Percentiles rank a stretch among this genome's conserved stretches.
Evolutionary conservation across 176 grass and related monocot genomes (phyloP).

Genomic region (Areca catechu): DNA sequence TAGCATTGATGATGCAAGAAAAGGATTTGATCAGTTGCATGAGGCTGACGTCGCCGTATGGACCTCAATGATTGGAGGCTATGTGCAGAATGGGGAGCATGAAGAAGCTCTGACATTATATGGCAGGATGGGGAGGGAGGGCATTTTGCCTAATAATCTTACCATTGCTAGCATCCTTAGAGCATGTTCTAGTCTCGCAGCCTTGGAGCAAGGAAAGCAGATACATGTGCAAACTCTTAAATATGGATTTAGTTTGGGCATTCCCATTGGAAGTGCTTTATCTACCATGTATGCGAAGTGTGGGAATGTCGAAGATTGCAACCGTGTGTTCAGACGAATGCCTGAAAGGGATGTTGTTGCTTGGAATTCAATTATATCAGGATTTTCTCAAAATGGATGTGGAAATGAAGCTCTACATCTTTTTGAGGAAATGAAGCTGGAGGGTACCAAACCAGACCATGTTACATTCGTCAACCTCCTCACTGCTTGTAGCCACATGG

Average conservation of each 20-base stretch:
- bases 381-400: constrained; percentile 64
- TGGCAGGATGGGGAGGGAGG: constrained; percentile 45
- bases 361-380: constrained; percentile 79
- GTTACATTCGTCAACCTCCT: constrained; percentile 70
- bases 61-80: constrained; percentile 55
- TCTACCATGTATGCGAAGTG: constrained; percentile 82
- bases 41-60: constrained; percentile 50
- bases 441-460: constrained; percentile 55
- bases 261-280: constrained; percentile 55
- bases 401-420: constrained; percentile 47
- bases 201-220: constrained; percentile 60
- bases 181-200: constrained; percentile 52
- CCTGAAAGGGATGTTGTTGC: constrained; percentile 50
- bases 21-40: constrained; percentile 47
- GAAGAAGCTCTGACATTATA: constrained; percentile 57
- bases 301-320: constrained; percentile 50
- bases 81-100: constrained; percentile 69
- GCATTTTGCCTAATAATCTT: constrained; percentile 43
- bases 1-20: constrained; percentile 42
- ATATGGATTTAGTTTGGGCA: constrained; percentile 40
- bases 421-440: constrained; percentile 59
- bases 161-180: constrained; percentile 47
- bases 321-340: constrained; percentile 50
- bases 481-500: constrained; percentile 66
- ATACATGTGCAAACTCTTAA: constrained; percentile 52